phyloP scores from a whole-genome alignment of 495 filamentous ascomycete species.

The Aspergillus wentii region DNA sequence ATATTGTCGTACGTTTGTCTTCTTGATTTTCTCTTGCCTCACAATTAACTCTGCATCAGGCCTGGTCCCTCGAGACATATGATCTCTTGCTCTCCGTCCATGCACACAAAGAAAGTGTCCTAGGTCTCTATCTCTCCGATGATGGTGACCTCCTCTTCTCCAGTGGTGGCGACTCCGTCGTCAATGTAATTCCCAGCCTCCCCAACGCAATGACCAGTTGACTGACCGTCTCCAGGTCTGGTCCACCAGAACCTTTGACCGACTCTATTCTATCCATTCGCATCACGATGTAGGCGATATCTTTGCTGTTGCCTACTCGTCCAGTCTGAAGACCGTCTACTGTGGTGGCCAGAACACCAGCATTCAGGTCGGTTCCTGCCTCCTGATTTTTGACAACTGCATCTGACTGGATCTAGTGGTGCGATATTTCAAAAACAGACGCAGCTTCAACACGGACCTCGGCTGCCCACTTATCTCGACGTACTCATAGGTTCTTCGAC shows the following conservation, averaged over 20 bases:
- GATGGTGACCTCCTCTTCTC: slow-evolving; percentile 80
- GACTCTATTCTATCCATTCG: slow-evolving; percentile 87
- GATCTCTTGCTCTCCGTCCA: slow-evolving; percentile 69
- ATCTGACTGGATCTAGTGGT: slow-evolving; percentile 45
- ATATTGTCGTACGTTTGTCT: slow-evolving; percentile 62
- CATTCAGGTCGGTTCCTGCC: slow-evolving; percentile 55
- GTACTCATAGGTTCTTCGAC: slow-evolving; percentile 94
- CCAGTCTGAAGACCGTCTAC: slow-evolving; percentile 73
- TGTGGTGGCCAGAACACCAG: slow-evolving; percentile 92
- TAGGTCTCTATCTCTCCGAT: slow-evolving; percentile 73
- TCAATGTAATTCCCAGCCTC: slow-evolving; percentile 56
- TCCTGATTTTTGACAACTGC: not conserved
- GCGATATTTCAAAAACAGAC: slow-evolving; percentile 51
- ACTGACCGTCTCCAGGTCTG: slow-evolving; percentile 52
- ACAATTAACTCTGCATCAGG: slow-evolving; percentile 30
- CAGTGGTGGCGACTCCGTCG: slow-evolving; percentile 86
- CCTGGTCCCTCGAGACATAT: slow-evolving; percentile 85
- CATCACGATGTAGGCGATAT: slow-evolving; percentile 94
- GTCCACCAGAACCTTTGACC: slow-evolving; percentile 54
- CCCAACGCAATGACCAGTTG: not conserved
- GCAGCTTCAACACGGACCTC: slow-evolving; percentile 55
- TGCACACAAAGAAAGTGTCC: slow-evolving; percentile 85
- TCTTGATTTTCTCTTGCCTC: slow-evolving; percentile 2
- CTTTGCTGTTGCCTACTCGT: slow-evolving; percentile 85
- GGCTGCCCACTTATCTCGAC: slow-evolving; percentile 65